Evolutionary conservation across 805 yeast species (phyloP).

Genomic region (Metschnikowia kofuensis): DNA sequence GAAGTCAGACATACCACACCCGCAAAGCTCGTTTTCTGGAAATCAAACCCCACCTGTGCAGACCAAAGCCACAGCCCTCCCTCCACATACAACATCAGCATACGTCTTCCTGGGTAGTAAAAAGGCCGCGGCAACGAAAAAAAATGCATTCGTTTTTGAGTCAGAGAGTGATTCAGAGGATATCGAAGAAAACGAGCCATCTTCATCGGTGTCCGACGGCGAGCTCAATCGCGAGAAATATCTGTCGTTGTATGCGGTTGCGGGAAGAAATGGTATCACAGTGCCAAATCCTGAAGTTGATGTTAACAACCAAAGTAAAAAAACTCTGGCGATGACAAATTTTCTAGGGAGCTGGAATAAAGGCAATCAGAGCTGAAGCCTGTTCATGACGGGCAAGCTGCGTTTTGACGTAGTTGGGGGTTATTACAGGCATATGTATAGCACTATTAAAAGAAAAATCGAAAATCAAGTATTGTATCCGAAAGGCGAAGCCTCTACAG

Average conservation of each 20-base stretch:
- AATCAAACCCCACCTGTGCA: constrained; percentile 23
- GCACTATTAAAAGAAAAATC: background rate
- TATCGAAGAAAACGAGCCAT: constrained; percentile 19
- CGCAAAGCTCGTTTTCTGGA: constrained; percentile 10
- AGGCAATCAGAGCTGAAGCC: constrained; percentile 6
- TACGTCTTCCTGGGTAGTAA: constrained; percentile 37
- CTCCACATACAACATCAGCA: constrained; percentile 42
- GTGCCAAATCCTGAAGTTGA: constrained; percentile 27
- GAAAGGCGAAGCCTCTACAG: no score
- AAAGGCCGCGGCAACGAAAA: constrained; percentile 12
- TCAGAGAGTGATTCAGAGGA: constrained; percentile 37
- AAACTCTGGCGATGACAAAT: constrained; percentile 33
- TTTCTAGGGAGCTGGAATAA: constrained; percentile 21
- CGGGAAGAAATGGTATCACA: constrained; percentile 41
- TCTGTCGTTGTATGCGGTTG: constrained; percentile 50
- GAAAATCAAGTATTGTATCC: no score
- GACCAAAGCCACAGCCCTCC: constrained; percentile 38
- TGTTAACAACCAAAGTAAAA: constrained; percentile 14
- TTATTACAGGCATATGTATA: no score
- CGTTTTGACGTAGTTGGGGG: background rate
- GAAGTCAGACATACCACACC: background rate
- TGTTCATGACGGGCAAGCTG: background rate
- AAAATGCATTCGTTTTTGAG: constrained; percentile 34
- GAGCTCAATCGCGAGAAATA: constrained; percentile 30
- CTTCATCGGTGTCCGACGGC: constrained; percentile 3